Base-by-base conservation (phyloP, 306 rosid species). In the Corylus americana region DNA sequence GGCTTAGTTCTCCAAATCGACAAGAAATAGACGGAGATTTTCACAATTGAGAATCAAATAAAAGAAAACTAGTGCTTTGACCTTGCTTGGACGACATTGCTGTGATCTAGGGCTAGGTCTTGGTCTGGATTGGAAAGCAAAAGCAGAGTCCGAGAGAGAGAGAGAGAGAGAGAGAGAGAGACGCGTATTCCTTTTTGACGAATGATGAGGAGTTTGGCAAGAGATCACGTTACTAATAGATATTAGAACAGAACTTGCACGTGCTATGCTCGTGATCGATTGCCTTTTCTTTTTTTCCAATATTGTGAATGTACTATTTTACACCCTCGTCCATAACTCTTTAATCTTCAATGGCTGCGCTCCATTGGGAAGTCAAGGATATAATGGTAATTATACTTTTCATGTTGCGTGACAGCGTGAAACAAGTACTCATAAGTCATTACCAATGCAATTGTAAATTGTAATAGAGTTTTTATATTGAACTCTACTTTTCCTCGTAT, bases 81-180 rank as follows among this genome's bases (percentile, higher is more conserved):
- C 98, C 98, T 90, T 90, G 96, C 85, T 92, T 92, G 90, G 93
- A 78, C 78, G 98, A 94, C 98, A 94, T 94, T 91, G 83, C 84
- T 85, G 89, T 3, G 79, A 2, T 75, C 79, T 13, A 70, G 74
- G 83, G 82, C 78, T 77, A 74, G 87, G 88, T 83, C 76, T 76
- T 42, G 89, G 87, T 78, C 77, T 14, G 82, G 86, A 81, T 51
- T 59, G 45, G 31, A 73, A 83, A 72, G 82, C 78, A 14, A 31
- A 66, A 6, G 29, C 63, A 76, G 82, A 74, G 37, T 1, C 78
- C 6, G 7, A 57, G 16, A 27, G 18, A 42, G n/a, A n/a, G n/a
- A n/a, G n/a, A n/a, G n/a, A n/a, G n/a, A n/a, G n/a, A n/a, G n/a
- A n/a, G n/a, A n/a, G n/a, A n/a, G 51, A 48, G 51, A 48, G 12